Evolutionary conservation across 2,329 filamentous ascomycete genomes (phyloP).

Genomic region (Falciphora oryzae): DNA sequence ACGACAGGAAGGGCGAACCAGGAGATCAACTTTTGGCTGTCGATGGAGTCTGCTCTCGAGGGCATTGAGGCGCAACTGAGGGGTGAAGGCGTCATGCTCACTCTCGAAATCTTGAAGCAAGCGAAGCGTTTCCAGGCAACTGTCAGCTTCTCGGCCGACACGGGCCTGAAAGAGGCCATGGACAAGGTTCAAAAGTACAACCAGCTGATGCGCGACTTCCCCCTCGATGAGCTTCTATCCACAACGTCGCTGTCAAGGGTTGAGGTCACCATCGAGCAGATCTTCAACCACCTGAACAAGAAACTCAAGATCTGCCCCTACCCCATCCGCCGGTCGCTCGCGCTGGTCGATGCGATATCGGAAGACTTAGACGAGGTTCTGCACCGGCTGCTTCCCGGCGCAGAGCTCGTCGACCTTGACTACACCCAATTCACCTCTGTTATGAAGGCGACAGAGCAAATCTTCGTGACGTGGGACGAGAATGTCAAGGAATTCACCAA

Average conservation of each 20-base stretch:
- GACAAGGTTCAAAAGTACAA: conserved; percentile 99
- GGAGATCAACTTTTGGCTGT: conserved; percentile 98
- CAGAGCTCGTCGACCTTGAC: conserved; percentile 83
- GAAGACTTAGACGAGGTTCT: conserved; percentile 83
- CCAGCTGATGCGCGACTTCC: conserved; percentile 96
- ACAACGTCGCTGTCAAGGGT: conserved; percentile 85
- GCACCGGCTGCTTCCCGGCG: conserved; percentile 78
- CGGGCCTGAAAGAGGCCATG: conserved; percentile 89
- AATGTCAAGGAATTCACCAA: conserved; percentile 98
- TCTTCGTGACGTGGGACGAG: conserved; percentile 93
- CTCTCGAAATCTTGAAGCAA: conserved; percentile 90
- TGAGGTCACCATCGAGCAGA: conserved; percentile 79
- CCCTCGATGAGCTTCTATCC: conserved; percentile 87
- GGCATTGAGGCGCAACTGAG: conserved; percentile 84
- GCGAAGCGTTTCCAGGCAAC: conserved; percentile 98
- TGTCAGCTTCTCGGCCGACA: conserved; percentile 94
- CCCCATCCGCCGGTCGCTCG: conserved; percentile 82
- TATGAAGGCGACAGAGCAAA: conserved; percentile 76
- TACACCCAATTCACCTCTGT: conserved; percentile 84
- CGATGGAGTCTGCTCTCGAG: conserved; percentile 90
- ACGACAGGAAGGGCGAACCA: conserved; percentile 75
- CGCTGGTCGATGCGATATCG: conserved; percentile 95
- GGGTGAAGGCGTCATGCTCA: conserved; percentile 83
- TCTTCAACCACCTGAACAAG: conserved; percentile 95
- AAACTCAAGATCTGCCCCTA: conserved; percentile 96